These are phyloP conservation scores for Jimgerdemannia flammicorona DNA, from an alignment of 192 early-diverging fungal genomes.

Conservation along the genomic window DNA sequence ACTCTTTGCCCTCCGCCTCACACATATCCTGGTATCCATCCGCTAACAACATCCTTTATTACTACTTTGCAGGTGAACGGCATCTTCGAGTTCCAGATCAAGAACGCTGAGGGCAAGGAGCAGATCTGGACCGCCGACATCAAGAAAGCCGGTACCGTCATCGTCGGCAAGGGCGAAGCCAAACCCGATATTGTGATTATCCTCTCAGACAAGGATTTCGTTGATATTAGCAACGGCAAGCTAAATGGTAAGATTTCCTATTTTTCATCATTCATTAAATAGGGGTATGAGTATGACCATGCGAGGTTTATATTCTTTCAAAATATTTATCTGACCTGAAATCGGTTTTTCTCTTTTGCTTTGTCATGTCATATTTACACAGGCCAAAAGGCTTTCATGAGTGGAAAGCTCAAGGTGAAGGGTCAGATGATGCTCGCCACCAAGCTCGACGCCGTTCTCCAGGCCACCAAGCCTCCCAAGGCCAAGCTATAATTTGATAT, in stretches of 20 bases:
- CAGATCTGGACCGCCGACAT: slow-evolving; percentile 85
- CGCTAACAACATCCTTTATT: not conserved
- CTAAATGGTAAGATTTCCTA: slow-evolving; percentile 61
- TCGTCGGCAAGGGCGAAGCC: slow-evolving; percentile 51
- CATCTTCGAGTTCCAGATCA: slow-evolving; percentile 85
- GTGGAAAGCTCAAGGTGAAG: slow-evolving; percentile 85
- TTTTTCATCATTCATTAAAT: not conserved
- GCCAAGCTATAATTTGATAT: slow-evolving; percentile 58
- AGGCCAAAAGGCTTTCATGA: slow-evolving; percentile 89
- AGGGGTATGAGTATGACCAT: not conserved
- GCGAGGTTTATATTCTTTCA: not conserved
- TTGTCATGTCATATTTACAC: not conserved
- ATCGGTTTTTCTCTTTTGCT: not conserved
- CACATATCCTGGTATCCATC: not conserved
- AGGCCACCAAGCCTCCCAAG: slow-evolving; percentile 46
- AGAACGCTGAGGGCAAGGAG: slow-evolving; percentile 60
- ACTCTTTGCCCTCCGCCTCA: not conserved
- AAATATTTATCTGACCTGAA: not conserved
- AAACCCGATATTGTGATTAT: slow-evolving; percentile 72
- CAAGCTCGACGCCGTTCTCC: slow-evolving; percentile 67
- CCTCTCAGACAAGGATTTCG: slow-evolving; percentile 77
- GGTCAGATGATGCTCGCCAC: slow-evolving; percentile 72
- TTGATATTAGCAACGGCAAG: slow-evolving; percentile 80
- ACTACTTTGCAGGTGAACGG: slow-evolving; percentile 58
- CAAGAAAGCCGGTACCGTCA: slow-evolving; percentile 61